These are phyloP conservation scores for Danielia oregonensis DNA, from an alignment of 805 yeast species.

Conservation along the genomic window DNA sequence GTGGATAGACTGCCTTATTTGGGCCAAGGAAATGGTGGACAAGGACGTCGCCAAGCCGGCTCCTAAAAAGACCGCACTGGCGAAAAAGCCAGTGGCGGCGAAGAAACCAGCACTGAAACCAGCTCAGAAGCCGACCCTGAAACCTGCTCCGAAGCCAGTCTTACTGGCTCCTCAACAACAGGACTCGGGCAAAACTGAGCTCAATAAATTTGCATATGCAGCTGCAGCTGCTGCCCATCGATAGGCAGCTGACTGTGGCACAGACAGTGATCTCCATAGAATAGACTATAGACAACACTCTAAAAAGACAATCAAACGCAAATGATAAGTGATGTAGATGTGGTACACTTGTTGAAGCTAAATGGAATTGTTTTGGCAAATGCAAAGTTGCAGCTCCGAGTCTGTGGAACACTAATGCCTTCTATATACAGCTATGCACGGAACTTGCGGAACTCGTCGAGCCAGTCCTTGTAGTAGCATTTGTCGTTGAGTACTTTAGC, in stretches of 20 bases:
- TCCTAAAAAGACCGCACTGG: neutral
- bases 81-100: neutral
- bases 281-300: neutral
- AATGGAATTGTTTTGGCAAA: no score
- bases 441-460: conserved; percentile 18
- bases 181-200: conserved; percentile 11
- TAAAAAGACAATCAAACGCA: no score
- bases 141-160: neutral
- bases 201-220: conserved; percentile 40
- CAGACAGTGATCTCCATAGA: no score
- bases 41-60: conserved; percentile 5
- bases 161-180: no score
- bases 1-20: conserved; percentile 70
- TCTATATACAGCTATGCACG: neutral
- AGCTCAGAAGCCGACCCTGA: conserved; percentile 2
- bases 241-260: no score
- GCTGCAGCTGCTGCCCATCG: conserved; percentile 43
- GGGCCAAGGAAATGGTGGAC: conserved; percentile 52
- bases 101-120: conserved; percentile 3
- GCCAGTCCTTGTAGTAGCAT: conserved; percentile 38
- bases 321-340: no score
- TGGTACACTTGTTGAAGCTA: no score
- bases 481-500: conserved; percentile 29
- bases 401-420: no score
- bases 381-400: no score